Evolutionary conservation across 305 asterid genomes (phyloP), one percentile per base, ranked within the genome.

Genomic region (Galium porrigens): DNA sequence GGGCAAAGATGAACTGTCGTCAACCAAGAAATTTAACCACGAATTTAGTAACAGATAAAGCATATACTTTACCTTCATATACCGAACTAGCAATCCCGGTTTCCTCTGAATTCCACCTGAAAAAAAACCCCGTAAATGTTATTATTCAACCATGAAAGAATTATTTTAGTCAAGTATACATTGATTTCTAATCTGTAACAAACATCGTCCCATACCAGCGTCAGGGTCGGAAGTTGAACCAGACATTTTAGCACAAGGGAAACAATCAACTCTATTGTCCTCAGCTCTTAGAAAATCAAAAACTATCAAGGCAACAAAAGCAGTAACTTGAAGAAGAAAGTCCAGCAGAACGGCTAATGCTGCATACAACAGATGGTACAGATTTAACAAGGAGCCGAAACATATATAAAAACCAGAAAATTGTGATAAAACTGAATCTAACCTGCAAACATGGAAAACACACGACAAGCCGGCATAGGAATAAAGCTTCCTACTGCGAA

Each of bases 391-490:
- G 65, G 17, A 53, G 48, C 6, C 30, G 3, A 3, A 25, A 56
- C 27, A 51, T 46, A 37, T 37, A 51, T 37, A 49, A 48, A 25
- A 3, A 42, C 29, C 17, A 69, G 29, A 11, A 15, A n/a, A 53
- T 25, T 34, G 18, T 7, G 0, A 12, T 14, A 6, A 20, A 12
- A 63, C 64, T 20, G 37, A 72, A 64, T 60, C 80, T 48, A 64
- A 92, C 99, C 99, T 71, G 99, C 97, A 76, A 94, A 94, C 99
- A 94, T 94, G 71, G 99, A 94, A 75, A 94, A 94, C 58, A 90
- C 92, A 33, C 97, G 99, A 74, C 94, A 85, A 66, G 99, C 99
- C 51, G 99, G 99, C 96, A 94, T 90, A 25, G 96, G 94, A 62
- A 94, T 90, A 81, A 94, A 94, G 73, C 97, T 85, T 73, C 99